Percentiles rank a stretch among this genome's conserved stretches.
phyloP scores from a whole-genome alignment of 176 grass and related monocot species.

The Lolium rigidum region DNA sequence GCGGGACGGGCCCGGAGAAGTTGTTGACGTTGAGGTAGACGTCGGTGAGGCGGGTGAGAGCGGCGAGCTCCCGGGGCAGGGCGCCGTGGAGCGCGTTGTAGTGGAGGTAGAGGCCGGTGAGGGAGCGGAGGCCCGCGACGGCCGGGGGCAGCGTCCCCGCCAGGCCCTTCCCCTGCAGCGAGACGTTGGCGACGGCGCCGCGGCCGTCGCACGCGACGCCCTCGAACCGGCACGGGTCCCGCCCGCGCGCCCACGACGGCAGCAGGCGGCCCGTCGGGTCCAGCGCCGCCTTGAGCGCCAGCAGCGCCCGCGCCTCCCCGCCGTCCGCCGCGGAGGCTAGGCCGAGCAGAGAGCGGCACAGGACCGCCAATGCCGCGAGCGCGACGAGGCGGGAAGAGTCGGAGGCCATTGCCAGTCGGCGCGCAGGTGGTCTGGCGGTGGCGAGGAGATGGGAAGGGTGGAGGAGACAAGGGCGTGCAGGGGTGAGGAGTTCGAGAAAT shows the following conservation, averaged over 20 bases:
- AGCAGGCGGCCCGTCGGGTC: slow-evolving; percentile 65
- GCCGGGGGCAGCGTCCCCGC: slow-evolving; percentile 73
- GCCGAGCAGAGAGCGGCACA: not conserved
- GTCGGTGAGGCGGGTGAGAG: slow-evolving; percentile 64
- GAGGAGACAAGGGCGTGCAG: slow-evolving; percentile 22
- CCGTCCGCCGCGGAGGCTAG: slow-evolving; percentile 25
- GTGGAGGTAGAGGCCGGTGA: slow-evolving; percentile 89
- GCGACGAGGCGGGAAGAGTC: not conserved
- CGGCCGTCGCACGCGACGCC: slow-evolving; percentile 79
- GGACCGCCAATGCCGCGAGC: slow-evolving; percentile 15
- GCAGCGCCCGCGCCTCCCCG: slow-evolving; percentile 67
- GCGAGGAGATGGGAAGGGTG: not conserved
- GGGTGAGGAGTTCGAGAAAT: slow-evolving; percentile 48
- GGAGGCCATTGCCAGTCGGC: slow-evolving; percentile 16
- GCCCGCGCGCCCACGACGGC: slow-evolving; percentile 64
- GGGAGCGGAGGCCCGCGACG: slow-evolving; percentile 59
- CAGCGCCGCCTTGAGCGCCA: slow-evolving; percentile 67
- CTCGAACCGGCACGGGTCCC: slow-evolving; percentile 83
- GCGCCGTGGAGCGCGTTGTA: slow-evolving; percentile 75
- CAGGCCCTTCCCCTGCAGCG: slow-evolving; percentile 88
- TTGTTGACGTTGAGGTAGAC: slow-evolving; percentile 92
- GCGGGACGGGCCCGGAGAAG: slow-evolving; percentile 70
- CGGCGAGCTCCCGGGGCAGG: slow-evolving; percentile 63
- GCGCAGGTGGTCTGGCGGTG: not conserved
- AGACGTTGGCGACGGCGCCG: slow-evolving; percentile 88